Evolutionary conservation across 441 rosid species (phyloP), one percentile per base, ranked within the genome.

Genomic region (Erysimum cheiri): DNA sequence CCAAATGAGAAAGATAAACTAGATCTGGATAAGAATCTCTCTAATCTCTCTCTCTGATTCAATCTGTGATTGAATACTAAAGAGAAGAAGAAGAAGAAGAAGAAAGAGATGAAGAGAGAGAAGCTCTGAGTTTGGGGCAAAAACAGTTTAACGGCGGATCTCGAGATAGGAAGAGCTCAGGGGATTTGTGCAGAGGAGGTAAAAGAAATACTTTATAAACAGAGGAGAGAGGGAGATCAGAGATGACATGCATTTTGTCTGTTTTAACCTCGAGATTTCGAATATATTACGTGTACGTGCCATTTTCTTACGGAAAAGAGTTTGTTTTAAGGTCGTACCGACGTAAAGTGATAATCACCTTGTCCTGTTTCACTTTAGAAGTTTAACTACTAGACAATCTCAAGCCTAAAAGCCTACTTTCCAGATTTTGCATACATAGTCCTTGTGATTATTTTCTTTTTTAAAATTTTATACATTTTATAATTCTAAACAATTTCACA

Each of bases 101-200:
- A 37, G 33, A 63, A 54, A 33, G 19, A 37, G 33, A 24, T 2
- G n/a, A 13, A 1, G 22, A 19, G 67, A 70, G 54, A 47, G 75
- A 63, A 60, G 71, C 66, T 70, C 41, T 50, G 72, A 53, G 50
- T 28, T 60, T 15, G 7, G 67, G 63, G 11, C 52, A 6, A 26
- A 29, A 60, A 19, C 59, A 29, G 59, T 33, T 53, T 37, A 58
- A 76, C 76, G 72, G 80, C 80, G 80, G 80, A 76, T 76, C 76
- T 76, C 76, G 64, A 76, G 76, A 66, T 50, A 11, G 26, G 35
- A 13, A 62, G 74, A 50, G 60, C 67, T 70, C 75, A 63, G 71
- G 66, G 74, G 70, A 63, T 32, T 55, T 48, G 66, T 63, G 71
- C 79, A 75, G 75, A 47, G 60, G 74, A 69, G 71, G 48, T 64